Conservation (phyloP, 2,329 filamentous ascomycete species). For the Clonostachys chloroleuca region DNA sequence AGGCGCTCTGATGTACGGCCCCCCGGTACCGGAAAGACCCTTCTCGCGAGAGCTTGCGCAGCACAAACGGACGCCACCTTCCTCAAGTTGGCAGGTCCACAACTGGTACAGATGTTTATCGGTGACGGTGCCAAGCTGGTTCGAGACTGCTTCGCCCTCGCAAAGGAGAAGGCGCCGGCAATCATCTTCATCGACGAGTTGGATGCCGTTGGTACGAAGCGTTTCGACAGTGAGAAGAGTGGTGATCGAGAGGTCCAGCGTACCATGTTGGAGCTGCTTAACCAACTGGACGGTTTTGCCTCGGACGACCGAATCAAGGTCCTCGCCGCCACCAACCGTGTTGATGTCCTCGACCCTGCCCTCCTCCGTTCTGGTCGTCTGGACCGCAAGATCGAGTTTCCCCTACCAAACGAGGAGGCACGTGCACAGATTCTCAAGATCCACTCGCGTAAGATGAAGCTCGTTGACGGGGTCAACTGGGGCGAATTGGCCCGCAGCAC, state of each 20-base stretch:
- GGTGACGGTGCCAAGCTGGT: conserved; percentile 97
- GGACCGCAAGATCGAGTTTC: conserved; percentile 97
- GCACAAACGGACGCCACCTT: conserved; percentile 98
- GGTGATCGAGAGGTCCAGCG: conserved; percentile 97
- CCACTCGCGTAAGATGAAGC: conserved; percentile 97
- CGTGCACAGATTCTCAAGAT: conserved; percentile 96
- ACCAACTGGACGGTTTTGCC: conserved; percentile 96
- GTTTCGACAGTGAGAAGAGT: conserved; percentile 97
- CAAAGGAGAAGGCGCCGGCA: conserved; percentile 96
- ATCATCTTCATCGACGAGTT: conserved; percentile 99
- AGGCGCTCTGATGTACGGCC: conserved; percentile 96
- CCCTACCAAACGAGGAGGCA: conserved; percentile 94
- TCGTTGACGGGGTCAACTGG: conserved; percentile 93
- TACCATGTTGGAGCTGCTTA: conserved; percentile 97
- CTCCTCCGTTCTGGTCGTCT: conserved; percentile 87
- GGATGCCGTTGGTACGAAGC: conserved; percentile 97
- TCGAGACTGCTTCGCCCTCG: conserved; percentile 92
- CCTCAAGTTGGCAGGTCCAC: conserved; percentile 94
- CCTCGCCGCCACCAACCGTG: conserved; percentile 87
- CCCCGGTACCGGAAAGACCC: conserved; percentile 88
- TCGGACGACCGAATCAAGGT: conserved; percentile 97
- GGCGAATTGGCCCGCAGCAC: conserved; percentile 91
- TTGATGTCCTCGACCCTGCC: conserved; percentile 90
- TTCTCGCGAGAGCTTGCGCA: conserved; percentile 90
- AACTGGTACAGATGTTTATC: conserved; percentile 99